Conservation (phyloP, 1,139 yeast genomes). For the Saccharomyces hybrid region DNA sequence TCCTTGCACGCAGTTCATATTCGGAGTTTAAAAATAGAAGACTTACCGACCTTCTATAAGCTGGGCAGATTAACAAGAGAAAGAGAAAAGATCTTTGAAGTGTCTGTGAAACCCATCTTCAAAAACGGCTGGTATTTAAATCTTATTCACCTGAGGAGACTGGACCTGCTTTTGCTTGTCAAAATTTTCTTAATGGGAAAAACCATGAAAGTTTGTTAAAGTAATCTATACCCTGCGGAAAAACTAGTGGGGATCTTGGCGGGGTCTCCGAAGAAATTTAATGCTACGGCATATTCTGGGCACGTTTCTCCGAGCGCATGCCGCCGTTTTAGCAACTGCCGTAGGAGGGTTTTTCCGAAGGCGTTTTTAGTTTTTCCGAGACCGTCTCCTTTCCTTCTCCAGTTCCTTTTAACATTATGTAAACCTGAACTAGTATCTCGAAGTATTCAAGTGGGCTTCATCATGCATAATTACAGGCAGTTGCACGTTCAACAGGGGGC, state of each 20-base stretch:
- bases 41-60: not conserved
- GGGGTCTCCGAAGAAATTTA: not conserved
- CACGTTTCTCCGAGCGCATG: not conserved
- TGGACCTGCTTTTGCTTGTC: not conserved
- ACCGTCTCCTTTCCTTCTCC: not conserved
- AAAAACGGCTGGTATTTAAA: not conserved
- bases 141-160: not conserved
- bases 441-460: not conserved
- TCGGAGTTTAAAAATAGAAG: not conserved
- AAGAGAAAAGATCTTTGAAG: not conserved
- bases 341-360: not conserved
- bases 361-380: not conserved
- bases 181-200: not conserved
- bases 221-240: not conserved
- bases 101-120: not conserved
- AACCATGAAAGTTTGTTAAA: not conserved
- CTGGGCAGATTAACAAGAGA: not conserved
- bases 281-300: not conserved
- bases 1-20: constrained; percentile 1
- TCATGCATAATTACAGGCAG: not conserved
- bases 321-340: not conserved
- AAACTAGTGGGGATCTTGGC: not conserved
- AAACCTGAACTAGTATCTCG: not conserved
- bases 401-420: not conserved
- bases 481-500: not conserved